A percentile compares a stretch with the other conserved stretches of the same genome.
phyloP scores from a whole-genome alignment of 2,329 filamentous ascomycete species.

The Orbilia javanica region DNA sequence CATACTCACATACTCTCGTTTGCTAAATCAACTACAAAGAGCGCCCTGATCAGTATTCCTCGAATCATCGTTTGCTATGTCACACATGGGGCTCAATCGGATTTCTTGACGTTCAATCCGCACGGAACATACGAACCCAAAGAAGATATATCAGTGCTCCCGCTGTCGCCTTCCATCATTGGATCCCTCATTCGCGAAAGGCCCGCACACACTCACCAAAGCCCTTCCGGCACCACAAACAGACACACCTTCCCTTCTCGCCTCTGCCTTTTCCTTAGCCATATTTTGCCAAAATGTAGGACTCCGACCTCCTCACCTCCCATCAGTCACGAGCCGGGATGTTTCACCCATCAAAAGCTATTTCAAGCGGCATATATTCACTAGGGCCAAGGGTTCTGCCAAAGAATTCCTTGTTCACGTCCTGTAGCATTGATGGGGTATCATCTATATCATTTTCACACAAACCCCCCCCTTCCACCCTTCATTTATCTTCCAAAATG shows the following conservation, averaged over 20 bases:
- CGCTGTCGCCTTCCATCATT: constrained; percentile 28
- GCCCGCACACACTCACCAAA: constrained; percentile 20
- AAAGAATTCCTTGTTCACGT: constrained; percentile 17
- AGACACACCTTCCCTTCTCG: constrained; percentile 43
- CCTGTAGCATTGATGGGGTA: constrained; percentile 51
- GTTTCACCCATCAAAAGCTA: constrained; percentile 29
- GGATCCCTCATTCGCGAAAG: constrained; percentile 21
- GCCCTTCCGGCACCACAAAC: constrained; percentile 11
- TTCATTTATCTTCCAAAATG: constrained; percentile 8
- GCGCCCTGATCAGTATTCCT: constrained; percentile 19
- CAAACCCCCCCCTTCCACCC: background rate
- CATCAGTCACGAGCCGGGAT: constrained; percentile 18
- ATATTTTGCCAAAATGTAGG: constrained; percentile 56
- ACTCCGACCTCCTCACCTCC: constrained; percentile 24
- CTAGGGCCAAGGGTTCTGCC: constrained; percentile 21
- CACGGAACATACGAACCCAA: constrained; percentile 3
- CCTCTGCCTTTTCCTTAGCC: constrained; percentile 26
- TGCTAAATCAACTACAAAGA: constrained; percentile 23
- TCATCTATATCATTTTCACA: constrained; percentile 31
- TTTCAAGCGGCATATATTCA: constrained; percentile 27
- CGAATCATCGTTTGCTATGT: constrained; percentile 53
- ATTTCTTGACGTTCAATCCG: constrained; percentile 27
- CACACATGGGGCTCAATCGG: constrained; percentile 41
- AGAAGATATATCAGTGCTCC: constrained; percentile 26
- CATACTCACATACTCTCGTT: constrained; percentile 25